Percentiles rank a stretch among this genome's conserved stretches.
Conservation (phyloP, 768 basidiomycete genomes). For the Tephrocybe rancida region DNA sequence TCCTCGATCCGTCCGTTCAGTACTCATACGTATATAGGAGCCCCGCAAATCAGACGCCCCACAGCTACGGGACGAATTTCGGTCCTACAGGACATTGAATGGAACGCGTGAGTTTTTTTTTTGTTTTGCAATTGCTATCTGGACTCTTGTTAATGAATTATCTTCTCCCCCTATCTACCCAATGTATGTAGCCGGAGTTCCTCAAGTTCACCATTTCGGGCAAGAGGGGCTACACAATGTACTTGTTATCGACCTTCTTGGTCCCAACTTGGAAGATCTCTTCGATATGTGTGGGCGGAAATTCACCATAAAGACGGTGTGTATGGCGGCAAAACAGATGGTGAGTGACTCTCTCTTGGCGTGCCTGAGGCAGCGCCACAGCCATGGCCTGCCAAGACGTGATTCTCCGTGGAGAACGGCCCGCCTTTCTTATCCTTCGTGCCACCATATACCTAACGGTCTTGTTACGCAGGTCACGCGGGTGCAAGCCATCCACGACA, state of each 20-base stretch:
- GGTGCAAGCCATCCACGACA: slow-evolving; percentile 97
- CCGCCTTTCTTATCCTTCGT: neutral
- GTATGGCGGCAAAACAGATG: slow-evolving; percentile 99
- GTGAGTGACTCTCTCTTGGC: slow-evolving; percentile 45
- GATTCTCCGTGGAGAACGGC: slow-evolving; percentile 14
- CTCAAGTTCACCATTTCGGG: slow-evolving; percentile 98
- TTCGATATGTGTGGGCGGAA: slow-evolving; percentile 99
- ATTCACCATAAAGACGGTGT: slow-evolving; percentile 97
- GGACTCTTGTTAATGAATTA: neutral
- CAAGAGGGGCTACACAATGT: slow-evolving; percentile 99
- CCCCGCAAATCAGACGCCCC: slow-evolving; percentile 98
- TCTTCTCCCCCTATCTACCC: slow-evolving; percentile 9
- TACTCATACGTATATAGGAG: slow-evolving; percentile 52
- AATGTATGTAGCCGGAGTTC: slow-evolving; percentile 76
- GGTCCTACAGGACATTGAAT: slow-evolving; percentile 93
- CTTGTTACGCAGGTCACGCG: slow-evolving; percentile 73
- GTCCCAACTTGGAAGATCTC: slow-evolving; percentile 96
- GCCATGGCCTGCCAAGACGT: slow-evolving; percentile 4
- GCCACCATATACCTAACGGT: slow-evolving; percentile 11
- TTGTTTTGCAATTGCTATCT: neutral
- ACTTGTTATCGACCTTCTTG: slow-evolving; percentile 90
- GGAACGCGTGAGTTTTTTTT: slow-evolving; percentile 69
- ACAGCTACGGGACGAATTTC: slow-evolving; percentile 95
- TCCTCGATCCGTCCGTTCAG: slow-evolving; percentile 6
- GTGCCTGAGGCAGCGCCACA: neutral